Conservation (phyloP, 768 basidiomycete genomes). For the Tulasnella sp. region DNA sequence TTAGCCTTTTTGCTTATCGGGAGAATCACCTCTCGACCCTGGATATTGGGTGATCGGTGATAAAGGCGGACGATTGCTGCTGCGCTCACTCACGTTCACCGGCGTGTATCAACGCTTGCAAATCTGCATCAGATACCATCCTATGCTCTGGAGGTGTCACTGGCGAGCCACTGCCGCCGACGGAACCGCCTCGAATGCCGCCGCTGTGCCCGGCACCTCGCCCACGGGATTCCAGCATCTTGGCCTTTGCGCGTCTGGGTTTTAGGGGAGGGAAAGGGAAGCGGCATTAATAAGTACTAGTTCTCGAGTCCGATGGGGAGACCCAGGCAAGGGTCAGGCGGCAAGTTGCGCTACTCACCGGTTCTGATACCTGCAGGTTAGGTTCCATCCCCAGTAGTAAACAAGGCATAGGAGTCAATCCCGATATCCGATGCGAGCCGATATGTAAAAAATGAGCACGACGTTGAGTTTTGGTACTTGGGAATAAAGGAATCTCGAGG, state of each 20-base stretch:
- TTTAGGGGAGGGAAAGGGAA: background rate
- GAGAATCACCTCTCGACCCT: too few relatives aligned
- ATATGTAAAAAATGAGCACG: too few relatives aligned
- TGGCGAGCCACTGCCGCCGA: slow-evolving; percentile 28
- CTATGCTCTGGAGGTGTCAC: slow-evolving; percentile 44
- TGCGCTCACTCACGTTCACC: slow-evolving; percentile 49
- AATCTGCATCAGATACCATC: slow-evolving; percentile 45
- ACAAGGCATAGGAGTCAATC: background rate
- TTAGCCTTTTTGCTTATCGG: background rate
- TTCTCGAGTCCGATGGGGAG: background rate
- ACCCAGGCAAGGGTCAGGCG: background rate
- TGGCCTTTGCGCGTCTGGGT: slow-evolving; percentile 69
- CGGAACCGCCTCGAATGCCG: slow-evolving; percentile 1
- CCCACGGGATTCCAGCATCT: slow-evolving; percentile 39
- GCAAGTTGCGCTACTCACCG: slow-evolving; percentile 5
- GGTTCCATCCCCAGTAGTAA: too few relatives aligned
- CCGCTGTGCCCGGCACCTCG: slow-evolving; percentile 1
- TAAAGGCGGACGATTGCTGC: background rate
- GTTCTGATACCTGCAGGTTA: slow-evolving; percentile 9
- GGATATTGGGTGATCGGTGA: background rate
- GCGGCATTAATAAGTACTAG: background rate
- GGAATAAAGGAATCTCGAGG: too few relatives aligned
- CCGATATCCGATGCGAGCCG: background rate
- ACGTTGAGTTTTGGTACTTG: too few relatives aligned
- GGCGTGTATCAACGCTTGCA: slow-evolving; percentile 61